Percentiles rank a stretch among this genome's conserved stretches.
Conservation (phyloP, 1,284 basidiomycete species). For the Pseudozyma tsukubaensis region DNA sequence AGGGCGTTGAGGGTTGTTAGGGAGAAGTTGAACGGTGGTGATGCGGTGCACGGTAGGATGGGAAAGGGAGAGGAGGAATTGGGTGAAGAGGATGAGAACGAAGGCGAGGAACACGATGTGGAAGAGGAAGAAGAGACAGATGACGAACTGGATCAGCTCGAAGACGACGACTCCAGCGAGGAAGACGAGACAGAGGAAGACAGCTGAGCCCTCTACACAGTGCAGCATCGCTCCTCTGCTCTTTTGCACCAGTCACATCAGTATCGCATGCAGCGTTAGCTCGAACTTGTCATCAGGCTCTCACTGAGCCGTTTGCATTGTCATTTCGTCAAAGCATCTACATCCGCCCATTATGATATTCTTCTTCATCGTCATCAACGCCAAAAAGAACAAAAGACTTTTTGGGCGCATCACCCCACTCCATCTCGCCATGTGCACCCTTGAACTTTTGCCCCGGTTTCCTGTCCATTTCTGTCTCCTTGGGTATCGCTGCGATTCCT, state of each 20-base stretch:
- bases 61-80: background rate
- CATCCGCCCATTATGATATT: background rate
- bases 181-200: background rate
- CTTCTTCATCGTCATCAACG: constrained; percentile 43
- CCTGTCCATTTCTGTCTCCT: constrained; percentile 19
- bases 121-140: background rate
- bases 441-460: constrained; percentile 31
- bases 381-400: constrained; percentile 50
- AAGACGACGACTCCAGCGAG: background rate
- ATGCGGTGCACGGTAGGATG: background rate
- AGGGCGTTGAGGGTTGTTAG: constrained; percentile 7
- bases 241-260: background rate
- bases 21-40: background rate
- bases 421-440: constrained; percentile 55
- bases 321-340: background rate
- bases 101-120: constrained; percentile 1
- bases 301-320: background rate
- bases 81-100: background rate
- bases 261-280: background rate
- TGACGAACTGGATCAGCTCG: background rate
- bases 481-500: background rate
- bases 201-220: background rate
- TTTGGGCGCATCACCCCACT: constrained; percentile 55
- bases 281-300: background rate
- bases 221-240: no score